Percentiles rank a stretch among this genome's conserved stretches.
These are phyloP conservation scores for Brasilioporus rufonigricans DNA, from an alignment of 768 basidiomycete genomes.

Conservation along the genomic window DNA sequence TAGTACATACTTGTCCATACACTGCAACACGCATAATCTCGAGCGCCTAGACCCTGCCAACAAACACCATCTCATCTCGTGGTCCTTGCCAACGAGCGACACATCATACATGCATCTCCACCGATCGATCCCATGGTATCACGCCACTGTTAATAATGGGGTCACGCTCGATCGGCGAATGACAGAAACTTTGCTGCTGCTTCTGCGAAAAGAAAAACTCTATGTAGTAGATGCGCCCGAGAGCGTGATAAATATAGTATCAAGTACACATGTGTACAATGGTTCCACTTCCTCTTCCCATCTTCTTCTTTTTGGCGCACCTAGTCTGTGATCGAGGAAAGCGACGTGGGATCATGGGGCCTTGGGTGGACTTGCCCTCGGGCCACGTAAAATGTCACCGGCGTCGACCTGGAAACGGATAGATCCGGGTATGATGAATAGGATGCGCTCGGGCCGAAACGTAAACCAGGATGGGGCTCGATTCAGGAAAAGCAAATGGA, in stretches of 20 bases:
- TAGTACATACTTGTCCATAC: too few relatives aligned
- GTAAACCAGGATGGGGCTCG: slow-evolving; percentile 6
- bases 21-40: neutral
- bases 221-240: slow-evolving; percentile 9
- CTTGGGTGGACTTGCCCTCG: slow-evolving; percentile 5
- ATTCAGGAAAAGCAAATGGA: slow-evolving; percentile 22
- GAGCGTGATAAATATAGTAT: slow-evolving; percentile 22
- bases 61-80: neutral
- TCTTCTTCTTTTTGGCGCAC: slow-evolving; percentile 7
- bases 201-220: slow-evolving; percentile 5
- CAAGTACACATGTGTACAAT: slow-evolving; percentile 21
- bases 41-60: neutral
- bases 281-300: neutral
- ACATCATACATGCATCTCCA: neutral
- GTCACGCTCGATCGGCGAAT: neutral
- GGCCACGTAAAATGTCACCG: slow-evolving; percentile 1
- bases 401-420: slow-evolving; percentile 11
- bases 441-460: slow-evolving; percentile 12
- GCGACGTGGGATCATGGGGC: neutral
- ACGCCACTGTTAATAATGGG: neutral
- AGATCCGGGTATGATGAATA: slow-evolving; percentile 31
- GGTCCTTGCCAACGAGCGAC: neutral
- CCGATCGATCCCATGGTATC: slow-evolving; percentile 9
- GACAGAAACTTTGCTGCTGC: neutral
- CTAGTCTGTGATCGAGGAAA: slow-evolving; percentile 6